These are phyloP conservation scores for Mesembryanthemum crystallinum DNA, from an alignment of 148 eudicot genomes.

Conservation along the genomic window DNA sequence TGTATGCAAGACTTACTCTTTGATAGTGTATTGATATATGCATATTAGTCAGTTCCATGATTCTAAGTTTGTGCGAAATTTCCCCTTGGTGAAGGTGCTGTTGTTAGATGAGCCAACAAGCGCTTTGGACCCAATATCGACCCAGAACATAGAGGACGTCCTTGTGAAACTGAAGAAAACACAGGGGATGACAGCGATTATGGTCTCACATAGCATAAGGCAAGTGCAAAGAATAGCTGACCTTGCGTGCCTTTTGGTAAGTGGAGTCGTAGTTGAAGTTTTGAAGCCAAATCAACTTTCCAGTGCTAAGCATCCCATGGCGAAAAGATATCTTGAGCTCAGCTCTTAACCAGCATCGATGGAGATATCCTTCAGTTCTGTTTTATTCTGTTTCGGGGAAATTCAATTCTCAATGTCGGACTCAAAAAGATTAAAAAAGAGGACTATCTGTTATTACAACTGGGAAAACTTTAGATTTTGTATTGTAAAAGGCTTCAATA, in stretches of 20 bases:
- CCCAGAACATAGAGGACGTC: slow-evolving; percentile 38
- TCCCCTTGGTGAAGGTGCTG: slow-evolving; percentile 21
- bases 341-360: slow-evolving; percentile 4
- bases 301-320: slow-evolving; percentile 35
- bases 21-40: too few relatives aligned
- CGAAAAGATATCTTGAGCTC: slow-evolving; percentile 30
- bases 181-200: slow-evolving; percentile 33
- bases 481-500: too few relatives aligned
- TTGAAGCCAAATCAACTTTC: slow-evolving; percentile 33
- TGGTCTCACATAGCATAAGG: slow-evolving; percentile 39
- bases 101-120: slow-evolving; percentile 37
- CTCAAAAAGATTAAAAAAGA: too few relatives aligned
- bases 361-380: too few relatives aligned
- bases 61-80: background rate
- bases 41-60: too few relatives aligned
- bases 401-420: too few relatives aligned
- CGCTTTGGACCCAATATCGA: slow-evolving; percentile 37
- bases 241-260: slow-evolving; percentile 29
- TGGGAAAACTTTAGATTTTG: too few relatives aligned
- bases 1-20: too few relatives aligned
- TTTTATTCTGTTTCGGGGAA: too few relatives aligned
- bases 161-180: slow-evolving; percentile 29
- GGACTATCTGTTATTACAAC: too few relatives aligned
- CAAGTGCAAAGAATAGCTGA: slow-evolving; percentile 39
- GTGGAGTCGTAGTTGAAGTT: slow-evolving; percentile 31